Base-by-base conservation (phyloP, 2,329 filamentous ascomycete species). In the Pseudocercospora cruenta region DNA sequence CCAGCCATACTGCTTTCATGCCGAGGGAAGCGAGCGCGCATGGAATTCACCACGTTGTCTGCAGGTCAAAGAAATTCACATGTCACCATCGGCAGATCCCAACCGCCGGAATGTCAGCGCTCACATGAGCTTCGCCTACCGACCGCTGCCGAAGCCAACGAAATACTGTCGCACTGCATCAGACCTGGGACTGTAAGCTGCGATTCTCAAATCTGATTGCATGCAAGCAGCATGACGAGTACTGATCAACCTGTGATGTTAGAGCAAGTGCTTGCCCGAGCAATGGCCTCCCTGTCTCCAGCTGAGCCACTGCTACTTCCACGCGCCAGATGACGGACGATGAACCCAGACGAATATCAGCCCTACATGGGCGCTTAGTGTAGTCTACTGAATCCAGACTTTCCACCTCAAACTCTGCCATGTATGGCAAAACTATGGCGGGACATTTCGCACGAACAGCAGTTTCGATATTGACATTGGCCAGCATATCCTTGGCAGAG, bases 121-220 rank as follows among this genome's bases (percentile, higher is more conserved):
- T 58, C 55, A 19, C 31, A 19, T 58, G 55, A 58, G 31, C 33
- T 39, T 58, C 55, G 55, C 55, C 8, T 43, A 28, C 31, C n/a
- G 19, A 39, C 16, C 31, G 55, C 31, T 58, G n/a, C 33, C 16
- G 16, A 36, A 36, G 9, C 55, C 55, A 58, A 33, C 31, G 55
- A 58, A 33, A n/a, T 22, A 16, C 28, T 58, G 55, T 24, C 28
- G 55, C 36, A 33, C 16, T 22, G 33, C 55, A 21, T 26, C 33
- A 19, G 22, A 36, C 55, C 31, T 21, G 16, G 55, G 9, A 26
- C 1, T 22, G 51, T 55, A 55, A 55, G 51, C 51, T 16, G 16
- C 22, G 22, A 16, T 26, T n/a, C 51, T 26, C 22, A 55, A 26
- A 33, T 55, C 31, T 26, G 55, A 43, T 43, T 39, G 55, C 28